These are phyloP conservation scores for Diplosphaera chodatii DNA, from an alignment of 139 green algal genomes.

Conservation along the genomic window DNA sequence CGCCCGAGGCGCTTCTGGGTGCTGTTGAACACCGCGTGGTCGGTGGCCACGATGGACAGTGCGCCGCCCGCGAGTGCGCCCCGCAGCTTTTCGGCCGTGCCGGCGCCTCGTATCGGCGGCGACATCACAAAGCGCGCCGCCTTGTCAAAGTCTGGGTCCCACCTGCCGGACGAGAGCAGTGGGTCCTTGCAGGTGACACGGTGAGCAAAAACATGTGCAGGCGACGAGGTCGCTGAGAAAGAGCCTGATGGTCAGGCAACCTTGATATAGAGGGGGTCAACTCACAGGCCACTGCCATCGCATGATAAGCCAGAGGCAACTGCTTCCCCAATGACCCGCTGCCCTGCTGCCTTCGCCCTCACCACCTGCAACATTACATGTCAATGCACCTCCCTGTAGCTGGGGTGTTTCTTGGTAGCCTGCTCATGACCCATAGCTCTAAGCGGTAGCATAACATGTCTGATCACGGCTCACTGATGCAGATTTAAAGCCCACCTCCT, in stretches of 20 bases:
- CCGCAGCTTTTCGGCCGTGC: slow-evolving; percentile 6
- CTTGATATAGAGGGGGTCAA: too few species aligned
- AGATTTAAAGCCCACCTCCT: slow-evolving; percentile 55
- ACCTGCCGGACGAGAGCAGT: too few species aligned
- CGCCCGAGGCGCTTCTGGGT: slow-evolving; percentile 80
- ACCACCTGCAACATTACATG: too few species aligned
- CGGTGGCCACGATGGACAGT: slow-evolving; percentile 68
- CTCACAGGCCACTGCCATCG: neutral
- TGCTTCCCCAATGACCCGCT: slow-evolving; percentile 71
- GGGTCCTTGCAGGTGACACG: too few species aligned
- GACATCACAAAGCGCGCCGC: slow-evolving; percentile 86
- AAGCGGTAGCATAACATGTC: too few species aligned
- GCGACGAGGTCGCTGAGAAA: too few species aligned
- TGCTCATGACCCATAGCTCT: too few species aligned
- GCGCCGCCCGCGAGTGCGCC: slow-evolving; percentile 31
- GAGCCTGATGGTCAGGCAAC: too few species aligned
- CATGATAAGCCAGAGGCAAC: slow-evolving; percentile 51
- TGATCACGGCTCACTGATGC: too few species aligned
- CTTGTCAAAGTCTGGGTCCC: slow-evolving; percentile 15
- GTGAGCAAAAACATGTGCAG: too few species aligned
- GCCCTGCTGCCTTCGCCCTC: slow-evolving; percentile 27
- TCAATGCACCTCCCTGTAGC: too few species aligned
- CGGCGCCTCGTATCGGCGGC: slow-evolving; percentile 70
- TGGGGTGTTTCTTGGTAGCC: too few species aligned
- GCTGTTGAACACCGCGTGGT: slow-evolving; percentile 90